Evolutionary conservation across 176 grass and related monocot genomes (phyloP).

Genomic region (Dactylis glomerata): DNA sequence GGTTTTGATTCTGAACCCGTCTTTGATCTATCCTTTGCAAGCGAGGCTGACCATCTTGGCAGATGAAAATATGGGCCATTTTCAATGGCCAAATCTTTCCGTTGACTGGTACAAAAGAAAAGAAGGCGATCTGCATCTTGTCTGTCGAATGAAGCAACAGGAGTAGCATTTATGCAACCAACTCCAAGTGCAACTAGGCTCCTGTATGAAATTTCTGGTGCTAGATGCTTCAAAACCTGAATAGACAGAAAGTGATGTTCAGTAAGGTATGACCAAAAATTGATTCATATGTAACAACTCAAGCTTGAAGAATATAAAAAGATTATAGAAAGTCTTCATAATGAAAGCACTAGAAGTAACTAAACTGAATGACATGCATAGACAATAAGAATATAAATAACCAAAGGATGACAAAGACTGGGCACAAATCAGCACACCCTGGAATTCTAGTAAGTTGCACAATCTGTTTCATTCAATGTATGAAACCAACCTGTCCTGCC

Average conservation of each 20-base stretch:
- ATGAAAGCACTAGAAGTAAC: not conserved
- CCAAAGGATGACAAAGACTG: not conserved
- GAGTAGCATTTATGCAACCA: constrained; percentile 75
- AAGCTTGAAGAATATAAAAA: not conserved
- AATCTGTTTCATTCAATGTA: constrained; percentile 12
- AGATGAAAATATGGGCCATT: constrained; percentile 45
- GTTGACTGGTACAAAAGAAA: constrained; percentile 75
- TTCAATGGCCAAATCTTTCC: constrained; percentile 39
- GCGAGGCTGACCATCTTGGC: constrained; percentile 61
- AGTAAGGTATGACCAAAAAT: constrained; percentile 1
- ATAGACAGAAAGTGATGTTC: constrained; percentile 27
- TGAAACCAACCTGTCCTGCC: constrained; percentile 75
- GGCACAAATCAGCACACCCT: not conserved
- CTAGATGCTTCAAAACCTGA: constrained; percentile 92
- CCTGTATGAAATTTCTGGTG: constrained; percentile 69
- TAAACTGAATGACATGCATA: not conserved
- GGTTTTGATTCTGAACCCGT: constrained; percentile 44
- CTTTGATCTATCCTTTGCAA: constrained; percentile 58
- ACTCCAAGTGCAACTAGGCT: constrained; percentile 94
- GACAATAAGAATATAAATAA: not conserved
- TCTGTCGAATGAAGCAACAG: constrained; percentile 86
- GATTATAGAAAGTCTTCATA: not conserved
- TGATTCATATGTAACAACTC: not conserved
- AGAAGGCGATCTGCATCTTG: constrained; percentile 87
- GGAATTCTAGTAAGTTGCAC: constrained; percentile 9